phyloP scores from a whole-genome alignment of 2,329 filamentous ascomycete species.

The Alternaria rosae region DNA sequence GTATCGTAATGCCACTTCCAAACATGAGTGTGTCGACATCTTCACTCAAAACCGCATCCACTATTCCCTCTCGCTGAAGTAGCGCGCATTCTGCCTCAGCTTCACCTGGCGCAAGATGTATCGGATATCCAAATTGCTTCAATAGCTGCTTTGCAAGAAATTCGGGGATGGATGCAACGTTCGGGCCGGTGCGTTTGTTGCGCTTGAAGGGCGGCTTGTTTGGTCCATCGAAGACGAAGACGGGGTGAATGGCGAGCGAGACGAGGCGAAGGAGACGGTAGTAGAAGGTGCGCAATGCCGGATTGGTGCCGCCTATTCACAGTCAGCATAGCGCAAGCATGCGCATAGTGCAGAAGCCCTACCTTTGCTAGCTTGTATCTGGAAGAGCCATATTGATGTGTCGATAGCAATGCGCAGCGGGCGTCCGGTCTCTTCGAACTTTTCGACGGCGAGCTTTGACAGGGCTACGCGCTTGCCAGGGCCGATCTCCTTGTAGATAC shows the following conservation, averaged over 20 bases:
- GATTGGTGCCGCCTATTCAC: slow-evolving; percentile 77
- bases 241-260: slow-evolving; percentile 77
- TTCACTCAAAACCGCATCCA: slow-evolving; percentile 90
- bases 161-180: slow-evolving; percentile 71
- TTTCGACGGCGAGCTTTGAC: slow-evolving; percentile 80
- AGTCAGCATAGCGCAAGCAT: slow-evolving; percentile 17
- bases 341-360: slow-evolving; percentile 7
- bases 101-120: slow-evolving; percentile 89
- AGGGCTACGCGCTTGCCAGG: slow-evolving; percentile 80
- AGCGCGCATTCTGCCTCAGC: slow-evolving; percentile 95
- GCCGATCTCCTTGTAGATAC: slow-evolving; percentile 90
- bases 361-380: slow-evolving; percentile 83
- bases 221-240: slow-evolving; percentile 90
- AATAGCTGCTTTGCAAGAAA: slow-evolving; percentile 85
- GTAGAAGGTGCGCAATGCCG: slow-evolving; percentile 89
- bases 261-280: slow-evolving; percentile 85
- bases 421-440: slow-evolving; percentile 72
- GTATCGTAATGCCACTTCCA: slow-evolving; percentile 78
- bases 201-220: slow-evolving; percentile 88
- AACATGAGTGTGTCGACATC: slow-evolving; percentile 99
- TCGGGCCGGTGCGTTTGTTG: slow-evolving; percentile 73
- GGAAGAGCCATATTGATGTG: slow-evolving; percentile 97
- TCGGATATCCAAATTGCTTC: slow-evolving; percentile 81
- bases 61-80: slow-evolving; percentile 74
- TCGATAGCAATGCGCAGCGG: slow-evolving; percentile 91